Percentiles rank a stretch among this genome's conserved stretches.
phyloP scores from a whole-genome alignment of 2,329 filamentous ascomycete genomes.

The Akanthomyces uredinophilus region DNA sequence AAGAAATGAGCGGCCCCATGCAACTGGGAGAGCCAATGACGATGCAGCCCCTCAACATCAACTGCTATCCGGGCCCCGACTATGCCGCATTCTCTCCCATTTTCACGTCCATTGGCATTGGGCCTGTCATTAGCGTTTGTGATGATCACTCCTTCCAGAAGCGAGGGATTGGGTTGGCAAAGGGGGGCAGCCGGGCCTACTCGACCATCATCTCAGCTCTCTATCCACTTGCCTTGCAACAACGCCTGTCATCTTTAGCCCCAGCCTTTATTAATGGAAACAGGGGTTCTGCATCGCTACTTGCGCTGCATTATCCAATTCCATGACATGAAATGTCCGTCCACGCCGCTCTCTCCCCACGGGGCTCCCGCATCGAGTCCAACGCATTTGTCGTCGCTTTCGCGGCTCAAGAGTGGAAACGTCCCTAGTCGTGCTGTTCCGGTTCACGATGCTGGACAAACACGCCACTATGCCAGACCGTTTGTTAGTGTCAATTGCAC shows the following conservation, averaged over 20 bases:
- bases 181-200: not conserved
- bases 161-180: not conserved
- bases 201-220: not conserved
- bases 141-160: not conserved
- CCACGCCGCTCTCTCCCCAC: not conserved
- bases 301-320: not conserved
- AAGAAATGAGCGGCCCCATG: not conserved
- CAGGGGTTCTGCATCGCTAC: not conserved
- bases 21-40: not conserved
- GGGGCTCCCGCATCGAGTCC: conserved; percentile 4
- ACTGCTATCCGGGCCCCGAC: not conserved
- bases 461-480: too few relatives aligned
- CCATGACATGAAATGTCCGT: not conserved
- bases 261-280: conserved; percentile 4
- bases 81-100: not conserved
- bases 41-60: not conserved
- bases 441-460: not conserved
- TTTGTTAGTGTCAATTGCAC: not conserved
- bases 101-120: not conserved
- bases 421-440: not conserved
- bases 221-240: conserved; percentile 4
- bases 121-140: not conserved
- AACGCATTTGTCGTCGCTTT: not conserved
- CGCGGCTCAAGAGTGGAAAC: not conserved
- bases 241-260: not conserved